Conservation (phyloP, 83 land plant species). For the Diphasiastrum complanatum region DNA sequence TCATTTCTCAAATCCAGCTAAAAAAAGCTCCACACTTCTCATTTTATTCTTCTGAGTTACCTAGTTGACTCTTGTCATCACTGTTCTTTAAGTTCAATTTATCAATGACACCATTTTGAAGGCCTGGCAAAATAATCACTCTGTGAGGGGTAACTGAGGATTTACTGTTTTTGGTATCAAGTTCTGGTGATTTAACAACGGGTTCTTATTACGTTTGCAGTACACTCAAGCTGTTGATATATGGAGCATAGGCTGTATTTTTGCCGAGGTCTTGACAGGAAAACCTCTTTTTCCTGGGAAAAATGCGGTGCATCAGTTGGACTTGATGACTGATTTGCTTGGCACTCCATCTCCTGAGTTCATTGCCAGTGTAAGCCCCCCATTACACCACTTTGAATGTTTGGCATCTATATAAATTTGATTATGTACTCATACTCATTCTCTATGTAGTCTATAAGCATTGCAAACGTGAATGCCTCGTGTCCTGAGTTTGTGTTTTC, state of each 20-base stretch:
- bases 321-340: slow-evolving; percentile 11
- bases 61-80: too few relatives aligned
- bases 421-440: background rate
- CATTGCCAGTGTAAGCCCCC: slow-evolving; percentile 15
- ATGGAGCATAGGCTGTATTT: slow-evolving; percentile 18
- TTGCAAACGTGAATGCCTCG: background rate
- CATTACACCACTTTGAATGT: background rate
- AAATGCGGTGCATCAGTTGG: slow-evolving; percentile 19
- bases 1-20: too few relatives aligned
- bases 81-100: too few relatives aligned
- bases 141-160: too few relatives aligned
- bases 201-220: too few relatives aligned
- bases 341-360: slow-evolving; percentile 16
- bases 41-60: too few relatives aligned
- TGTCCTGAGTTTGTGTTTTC: background rate
- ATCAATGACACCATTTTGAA: too few relatives aligned
- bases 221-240: slow-evolving; percentile 11
- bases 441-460: background rate
- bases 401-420: background rate
- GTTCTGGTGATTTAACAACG: too few relatives aligned
- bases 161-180: too few relatives aligned
- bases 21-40: too few relatives aligned
- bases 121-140: too few relatives aligned
- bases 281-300: slow-evolving; percentile 17
- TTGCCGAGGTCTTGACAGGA: slow-evolving; percentile 16